Conservation (phyloP, 2,329 filamentous ascomycete species). For the Coniochaeta sp. region DNA sequence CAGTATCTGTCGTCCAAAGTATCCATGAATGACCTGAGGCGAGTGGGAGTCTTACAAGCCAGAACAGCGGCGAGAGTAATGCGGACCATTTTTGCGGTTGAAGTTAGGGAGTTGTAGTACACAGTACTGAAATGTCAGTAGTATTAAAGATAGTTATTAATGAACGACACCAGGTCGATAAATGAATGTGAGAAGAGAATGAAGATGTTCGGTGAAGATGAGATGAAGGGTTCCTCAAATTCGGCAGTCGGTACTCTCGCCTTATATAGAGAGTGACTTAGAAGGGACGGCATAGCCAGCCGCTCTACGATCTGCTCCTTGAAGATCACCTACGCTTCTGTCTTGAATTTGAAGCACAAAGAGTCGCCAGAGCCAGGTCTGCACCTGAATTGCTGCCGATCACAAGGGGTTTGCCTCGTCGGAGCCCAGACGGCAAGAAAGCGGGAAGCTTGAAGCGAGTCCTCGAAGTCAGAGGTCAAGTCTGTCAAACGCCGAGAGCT, state of each 20-base stretch:
- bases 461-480: neutral
- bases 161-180: neutral
- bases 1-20: neutral
- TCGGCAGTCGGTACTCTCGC: neutral
- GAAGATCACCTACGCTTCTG: neutral
- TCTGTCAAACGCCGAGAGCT: neutral
- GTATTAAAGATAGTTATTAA: neutral
- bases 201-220: neutral
- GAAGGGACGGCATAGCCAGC: neutral
- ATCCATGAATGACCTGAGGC: neutral
- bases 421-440: neutral
- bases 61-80: slow-evolving; percentile 6
- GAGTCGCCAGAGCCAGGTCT: neutral
- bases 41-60: slow-evolving; percentile 5
- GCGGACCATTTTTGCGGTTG: slow-evolving; percentile 6
- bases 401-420: neutral
- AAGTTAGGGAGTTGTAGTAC: neutral
- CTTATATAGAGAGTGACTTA: neutral
- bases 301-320: neutral
- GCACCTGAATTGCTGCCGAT: neutral
- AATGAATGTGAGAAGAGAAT: neutral
- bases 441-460: neutral
- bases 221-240: neutral
- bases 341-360: neutral
- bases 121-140: neutral